Conservation (phyloP, 1,139 yeast species). For the Pichia kudriavzevii region DNA sequence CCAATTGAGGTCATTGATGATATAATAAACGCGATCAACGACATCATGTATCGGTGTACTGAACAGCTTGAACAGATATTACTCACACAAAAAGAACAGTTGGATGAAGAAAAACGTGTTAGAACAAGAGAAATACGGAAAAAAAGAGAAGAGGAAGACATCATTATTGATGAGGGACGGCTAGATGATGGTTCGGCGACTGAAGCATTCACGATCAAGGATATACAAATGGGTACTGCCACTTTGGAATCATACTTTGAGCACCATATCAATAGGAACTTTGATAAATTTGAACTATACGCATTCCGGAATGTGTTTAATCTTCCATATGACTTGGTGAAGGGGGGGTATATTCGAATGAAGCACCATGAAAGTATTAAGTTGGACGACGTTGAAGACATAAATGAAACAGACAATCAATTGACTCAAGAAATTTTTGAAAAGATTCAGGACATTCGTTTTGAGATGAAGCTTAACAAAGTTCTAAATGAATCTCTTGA, state of each 20-base stretch:
- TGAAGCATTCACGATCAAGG: conserved; percentile 29
- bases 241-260: conserved; percentile 74
- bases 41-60: conserved; percentile 75
- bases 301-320: conserved; percentile 68
- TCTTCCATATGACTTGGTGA: conserved; percentile 61
- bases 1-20: conserved; percentile 86
- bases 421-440: conserved; percentile 33
- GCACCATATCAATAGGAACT: conserved; percentile 71
- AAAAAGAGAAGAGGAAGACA: not conserved
- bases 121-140: conserved; percentile 10
- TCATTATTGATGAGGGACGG: not conserved
- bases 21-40: conserved; percentile 82
- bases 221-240: conserved; percentile 70
- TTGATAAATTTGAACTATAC: conserved; percentile 82
- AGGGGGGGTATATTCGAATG: conserved; percentile 59
- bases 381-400: conserved; percentile 23
- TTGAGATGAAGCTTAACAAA: conserved; percentile 39
- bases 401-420: conserved; percentile 21
- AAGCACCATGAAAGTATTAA: conserved; percentile 58
- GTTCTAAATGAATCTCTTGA: conserved; percentile 31
- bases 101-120: conserved; percentile 18
- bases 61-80: conserved; percentile 70
- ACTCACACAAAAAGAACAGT: conserved; percentile 29
- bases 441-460: conserved; percentile 27
- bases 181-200: conserved; percentile 6